These are phyloP conservation scores for Phytomonas sp. DNA, from an alignment of 208 protist genomes.

Conservation along the genomic window DNA sequence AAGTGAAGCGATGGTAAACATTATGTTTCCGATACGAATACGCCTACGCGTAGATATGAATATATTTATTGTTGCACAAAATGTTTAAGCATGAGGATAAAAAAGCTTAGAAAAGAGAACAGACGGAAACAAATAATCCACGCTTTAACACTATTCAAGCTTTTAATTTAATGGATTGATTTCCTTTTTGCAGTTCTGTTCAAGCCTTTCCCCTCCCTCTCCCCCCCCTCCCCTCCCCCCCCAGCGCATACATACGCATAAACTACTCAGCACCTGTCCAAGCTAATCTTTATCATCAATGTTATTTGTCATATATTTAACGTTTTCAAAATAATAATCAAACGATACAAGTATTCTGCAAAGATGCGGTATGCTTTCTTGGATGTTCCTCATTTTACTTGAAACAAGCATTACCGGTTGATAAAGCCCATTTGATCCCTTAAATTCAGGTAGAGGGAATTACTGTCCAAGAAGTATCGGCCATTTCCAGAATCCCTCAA, in stretches of 20 bases:
- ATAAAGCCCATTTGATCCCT: not conserved
- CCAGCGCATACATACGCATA: not conserved
- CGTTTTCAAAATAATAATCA: not conserved
- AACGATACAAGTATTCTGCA: not conserved
- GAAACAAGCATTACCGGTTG: not conserved
- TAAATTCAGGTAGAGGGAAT: constrained; percentile 72
- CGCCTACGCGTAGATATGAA: not conserved
- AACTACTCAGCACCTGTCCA: not conserved
- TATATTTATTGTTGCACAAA: not conserved
- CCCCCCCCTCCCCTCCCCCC: too few relatives aligned
- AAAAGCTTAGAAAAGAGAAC: not conserved
- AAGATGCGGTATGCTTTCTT: not conserved
- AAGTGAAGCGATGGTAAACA: not conserved
- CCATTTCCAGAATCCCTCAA: constrained; percentile 63
- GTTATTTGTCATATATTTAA: not conserved
- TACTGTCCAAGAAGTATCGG: constrained; percentile 77
- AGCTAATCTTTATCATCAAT: not conserved
- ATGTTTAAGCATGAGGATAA: not conserved
- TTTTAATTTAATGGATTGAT: not conserved
- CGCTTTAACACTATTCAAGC: not conserved
- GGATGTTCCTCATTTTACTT: not conserved
- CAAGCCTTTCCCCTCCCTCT: not conserved
- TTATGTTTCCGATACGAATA: not conserved
- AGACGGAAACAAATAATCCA: not conserved
- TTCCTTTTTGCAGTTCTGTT: not conserved